Evolutionary conservation across 2,329 filamentous ascomycete genomes (phyloP).

Genomic region (Epichloe coenophiala): DNA sequence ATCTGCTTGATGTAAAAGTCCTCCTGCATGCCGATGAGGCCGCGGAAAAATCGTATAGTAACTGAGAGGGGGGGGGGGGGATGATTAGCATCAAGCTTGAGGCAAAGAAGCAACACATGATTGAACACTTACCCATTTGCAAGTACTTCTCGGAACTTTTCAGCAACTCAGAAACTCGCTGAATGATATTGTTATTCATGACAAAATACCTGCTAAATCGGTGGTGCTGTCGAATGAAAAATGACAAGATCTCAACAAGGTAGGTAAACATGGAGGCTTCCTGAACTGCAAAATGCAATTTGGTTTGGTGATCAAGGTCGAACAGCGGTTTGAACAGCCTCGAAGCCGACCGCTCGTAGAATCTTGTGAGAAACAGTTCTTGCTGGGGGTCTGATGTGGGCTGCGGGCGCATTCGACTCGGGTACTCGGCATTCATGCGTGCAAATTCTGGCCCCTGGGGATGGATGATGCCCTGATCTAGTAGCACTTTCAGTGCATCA

Average conservation of each 20-base stretch:
- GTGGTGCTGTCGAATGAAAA: constrained; percentile 82
- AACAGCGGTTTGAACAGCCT: constrained; percentile 80
- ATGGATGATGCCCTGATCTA: constrained; percentile 53
- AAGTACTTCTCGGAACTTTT: constrained; percentile 79
- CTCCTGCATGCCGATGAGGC: constrained; percentile 71
- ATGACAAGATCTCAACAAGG: constrained; percentile 83
- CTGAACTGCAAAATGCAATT: constrained; percentile 62
- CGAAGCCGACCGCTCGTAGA: constrained; percentile 78
- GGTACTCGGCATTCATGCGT: constrained; percentile 55
- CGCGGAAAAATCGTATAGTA: constrained; percentile 86
- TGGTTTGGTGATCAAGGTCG: constrained; percentile 56
- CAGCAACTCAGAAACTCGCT: constrained; percentile 71
- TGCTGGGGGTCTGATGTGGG: constrained; percentile 54
- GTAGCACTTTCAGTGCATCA: constrained; percentile 84
- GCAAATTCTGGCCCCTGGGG: constrained; percentile 38
- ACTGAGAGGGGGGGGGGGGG: constrained; percentile 39
- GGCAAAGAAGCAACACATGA: neutral
- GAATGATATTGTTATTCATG: constrained; percentile 61
- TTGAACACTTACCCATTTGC: constrained; percentile 56
- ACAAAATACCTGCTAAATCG: constrained; percentile 83
- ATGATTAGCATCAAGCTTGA: neutral
- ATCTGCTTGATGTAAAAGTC: constrained; percentile 84
- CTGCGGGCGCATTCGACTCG: constrained; percentile 45
- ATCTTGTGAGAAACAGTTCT: constrained; percentile 71
- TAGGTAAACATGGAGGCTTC: constrained; percentile 86